These are phyloP conservation scores for Epicoccum sorghinum DNA, from an alignment of 2,329 filamentous ascomycete species.

Conservation along the genomic window DNA sequence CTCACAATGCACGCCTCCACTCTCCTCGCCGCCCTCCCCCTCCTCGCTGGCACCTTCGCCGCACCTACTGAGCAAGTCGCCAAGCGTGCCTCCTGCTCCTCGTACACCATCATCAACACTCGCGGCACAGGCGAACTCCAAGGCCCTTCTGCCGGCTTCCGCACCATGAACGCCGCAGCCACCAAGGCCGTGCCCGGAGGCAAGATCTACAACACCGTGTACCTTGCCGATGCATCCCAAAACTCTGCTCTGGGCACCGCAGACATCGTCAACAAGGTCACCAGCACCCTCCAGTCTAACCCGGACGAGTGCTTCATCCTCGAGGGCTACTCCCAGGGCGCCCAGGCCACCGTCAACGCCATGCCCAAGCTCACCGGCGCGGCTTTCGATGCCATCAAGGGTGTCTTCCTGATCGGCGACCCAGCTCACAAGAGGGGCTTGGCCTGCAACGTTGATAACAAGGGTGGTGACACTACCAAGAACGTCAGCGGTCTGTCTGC, in stretches of 20 bases:
- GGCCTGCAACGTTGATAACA: constrained; percentile 45
- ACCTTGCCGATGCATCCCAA: constrained; percentile 37
- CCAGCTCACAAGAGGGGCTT: constrained; percentile 42
- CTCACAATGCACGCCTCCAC: constrained; percentile 22
- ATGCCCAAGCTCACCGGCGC: constrained; percentile 40
- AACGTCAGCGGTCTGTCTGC: constrained; percentile 37
- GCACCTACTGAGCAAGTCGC: constrained; percentile 15
- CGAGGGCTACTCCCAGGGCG: constrained; percentile 48
- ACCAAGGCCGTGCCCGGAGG: constrained; percentile 36
- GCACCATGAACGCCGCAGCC: constrained; percentile 43
- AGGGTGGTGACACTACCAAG: constrained; percentile 40
- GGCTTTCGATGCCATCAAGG: constrained; percentile 44
- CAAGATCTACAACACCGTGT: constrained; percentile 45
- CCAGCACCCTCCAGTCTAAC: constrained; percentile 24
- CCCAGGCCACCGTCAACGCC: constrained; percentile 45
- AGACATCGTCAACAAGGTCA: constrained; percentile 45
- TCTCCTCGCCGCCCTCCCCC: constrained; percentile 12
- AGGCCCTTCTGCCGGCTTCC: constrained; percentile 31
- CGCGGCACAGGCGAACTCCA: constrained; percentile 29
- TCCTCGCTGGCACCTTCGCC: constrained; percentile 18
- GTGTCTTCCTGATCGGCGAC: constrained; percentile 46
- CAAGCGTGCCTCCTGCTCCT: constrained; percentile 21
- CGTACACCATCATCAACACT: constrained; percentile 34
- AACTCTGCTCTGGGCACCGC: constrained; percentile 33
- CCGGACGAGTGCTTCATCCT: constrained; percentile 46